Conservation (phyloP, 306 rosid species). For the Macrotyloma uniflorum region DNA sequence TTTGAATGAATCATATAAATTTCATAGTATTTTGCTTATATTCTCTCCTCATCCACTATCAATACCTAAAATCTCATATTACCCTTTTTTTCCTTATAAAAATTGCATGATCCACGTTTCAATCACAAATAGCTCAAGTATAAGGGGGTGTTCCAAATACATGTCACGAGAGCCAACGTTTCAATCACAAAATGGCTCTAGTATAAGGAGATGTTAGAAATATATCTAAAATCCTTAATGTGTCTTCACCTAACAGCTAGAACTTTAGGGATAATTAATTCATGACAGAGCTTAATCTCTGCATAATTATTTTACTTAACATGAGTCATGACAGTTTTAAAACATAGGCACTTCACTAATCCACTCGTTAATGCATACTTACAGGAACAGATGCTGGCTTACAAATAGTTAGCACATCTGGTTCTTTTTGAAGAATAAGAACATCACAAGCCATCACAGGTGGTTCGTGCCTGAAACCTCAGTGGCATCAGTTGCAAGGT, state of each 20-base stretch:
- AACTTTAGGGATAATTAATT: neutral
- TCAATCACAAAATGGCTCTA: neutral
- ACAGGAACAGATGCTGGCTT: conserved; percentile 93
- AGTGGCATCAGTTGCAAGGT: conserved; percentile 41
- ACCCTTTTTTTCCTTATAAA: neutral
- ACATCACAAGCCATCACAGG: conserved; percentile 78
- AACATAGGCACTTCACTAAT: conserved; percentile 25
- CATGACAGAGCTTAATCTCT: neutral
- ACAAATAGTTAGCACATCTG: conserved; percentile 72
- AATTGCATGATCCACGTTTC: too few species aligned
- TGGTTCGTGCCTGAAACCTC: conserved; percentile 83
- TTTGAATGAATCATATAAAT: neutral
- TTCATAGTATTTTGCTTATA: neutral
- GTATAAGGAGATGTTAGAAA: neutral
- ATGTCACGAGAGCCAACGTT: too few species aligned
- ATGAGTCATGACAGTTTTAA: neutral
- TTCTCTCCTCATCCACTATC: neutral
- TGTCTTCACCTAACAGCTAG: neutral
- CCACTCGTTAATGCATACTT: conserved; percentile 44
- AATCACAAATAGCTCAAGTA: neutral
- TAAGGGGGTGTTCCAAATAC: neutral
- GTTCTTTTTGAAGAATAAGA: conserved; percentile 58
- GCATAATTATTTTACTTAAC: neutral
- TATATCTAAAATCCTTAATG: neutral
- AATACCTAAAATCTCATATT: neutral